Percentiles rank a stretch among this genome's conserved stretches.
Conservation (phyloP, 2,329 filamentous ascomycete genomes). For the Byssochlamys sp. region DNA sequence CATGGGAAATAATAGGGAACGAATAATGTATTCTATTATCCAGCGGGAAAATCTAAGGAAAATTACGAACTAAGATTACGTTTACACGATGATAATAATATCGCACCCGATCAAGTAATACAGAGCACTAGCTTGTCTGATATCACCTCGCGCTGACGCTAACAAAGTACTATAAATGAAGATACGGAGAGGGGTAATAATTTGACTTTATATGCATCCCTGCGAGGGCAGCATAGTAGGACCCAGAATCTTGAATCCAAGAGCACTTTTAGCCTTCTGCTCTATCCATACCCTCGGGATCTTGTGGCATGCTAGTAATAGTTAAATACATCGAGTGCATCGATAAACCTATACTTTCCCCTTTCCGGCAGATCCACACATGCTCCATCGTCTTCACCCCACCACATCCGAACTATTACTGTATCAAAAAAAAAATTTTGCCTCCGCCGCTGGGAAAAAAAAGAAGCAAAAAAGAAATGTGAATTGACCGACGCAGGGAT, state of each 20-base stretch:
- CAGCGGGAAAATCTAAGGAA: neutral
- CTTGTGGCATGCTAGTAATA: no score
- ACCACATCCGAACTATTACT: neutral
- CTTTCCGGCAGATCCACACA: neutral
- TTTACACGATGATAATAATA: neutral
- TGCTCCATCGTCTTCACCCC: neutral
- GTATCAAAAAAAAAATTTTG: neutral
- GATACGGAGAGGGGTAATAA: no score
- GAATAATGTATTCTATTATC: neutral
- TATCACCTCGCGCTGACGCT: no score
- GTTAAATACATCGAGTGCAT: no score
- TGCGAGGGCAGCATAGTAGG: no score
- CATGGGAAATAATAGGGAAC: slow-evolving; percentile 7
- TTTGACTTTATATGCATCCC: no score
- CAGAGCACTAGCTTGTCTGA: no score
- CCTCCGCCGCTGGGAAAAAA: neutral
- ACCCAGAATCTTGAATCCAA: no score
- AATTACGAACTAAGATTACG: neutral
- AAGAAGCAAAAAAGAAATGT: neutral
- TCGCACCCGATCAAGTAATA: no score
- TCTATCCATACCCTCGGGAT: no score
- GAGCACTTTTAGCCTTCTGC: no score
- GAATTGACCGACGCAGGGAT: slow-evolving; percentile 30
- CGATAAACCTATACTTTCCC: neutral
- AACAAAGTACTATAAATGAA: no score